These are phyloP conservation scores for Kluyveromyces sp. DNA, from an alignment of 1,139 yeast species.

Conservation along the genomic window DNA sequence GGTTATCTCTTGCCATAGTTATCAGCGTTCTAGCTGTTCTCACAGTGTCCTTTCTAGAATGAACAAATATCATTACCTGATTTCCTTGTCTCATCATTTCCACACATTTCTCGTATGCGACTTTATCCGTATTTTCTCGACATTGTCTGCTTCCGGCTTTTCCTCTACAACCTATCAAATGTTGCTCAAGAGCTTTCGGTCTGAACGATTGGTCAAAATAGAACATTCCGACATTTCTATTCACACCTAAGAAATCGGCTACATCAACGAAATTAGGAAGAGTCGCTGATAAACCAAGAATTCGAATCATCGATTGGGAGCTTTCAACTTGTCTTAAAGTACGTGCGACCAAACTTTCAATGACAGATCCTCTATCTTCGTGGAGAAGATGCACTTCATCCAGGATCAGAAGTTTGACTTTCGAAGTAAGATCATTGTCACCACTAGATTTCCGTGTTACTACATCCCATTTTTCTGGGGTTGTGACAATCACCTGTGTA, in stretches of 20 bases:
- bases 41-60: constrained; percentile 87
- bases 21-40: constrained; percentile 73
- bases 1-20: constrained; percentile 55
- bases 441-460: constrained; percentile 82
- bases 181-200: constrained; percentile 90
- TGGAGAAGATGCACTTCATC: constrained; percentile 96
- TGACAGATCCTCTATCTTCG: constrained; percentile 97
- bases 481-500: constrained; percentile 90
- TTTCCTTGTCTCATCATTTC: constrained; percentile 63
- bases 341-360: constrained; percentile 92
- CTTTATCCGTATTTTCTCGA: constrained; percentile 66
- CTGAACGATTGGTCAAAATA: constrained; percentile 90
- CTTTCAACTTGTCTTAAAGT: constrained; percentile 92
- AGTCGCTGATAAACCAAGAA: constrained; percentile 95
- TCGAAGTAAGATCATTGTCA: constrained; percentile 78
- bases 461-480: constrained; percentile 99
- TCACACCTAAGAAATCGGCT: constrained; percentile 91
- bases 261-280: constrained; percentile 91
- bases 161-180: constrained; percentile 79
- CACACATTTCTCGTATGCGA: constrained; percentile 68
- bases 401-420: constrained; percentile 76
- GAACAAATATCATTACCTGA: constrained; percentile 96
- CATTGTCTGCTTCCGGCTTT: constrained; percentile 71
- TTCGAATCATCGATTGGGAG: constrained; percentile 87
- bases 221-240: constrained; percentile 83